Base-by-base conservation (phyloP, 208 protist genomes). In the Histomonas meleagridis region DNA sequence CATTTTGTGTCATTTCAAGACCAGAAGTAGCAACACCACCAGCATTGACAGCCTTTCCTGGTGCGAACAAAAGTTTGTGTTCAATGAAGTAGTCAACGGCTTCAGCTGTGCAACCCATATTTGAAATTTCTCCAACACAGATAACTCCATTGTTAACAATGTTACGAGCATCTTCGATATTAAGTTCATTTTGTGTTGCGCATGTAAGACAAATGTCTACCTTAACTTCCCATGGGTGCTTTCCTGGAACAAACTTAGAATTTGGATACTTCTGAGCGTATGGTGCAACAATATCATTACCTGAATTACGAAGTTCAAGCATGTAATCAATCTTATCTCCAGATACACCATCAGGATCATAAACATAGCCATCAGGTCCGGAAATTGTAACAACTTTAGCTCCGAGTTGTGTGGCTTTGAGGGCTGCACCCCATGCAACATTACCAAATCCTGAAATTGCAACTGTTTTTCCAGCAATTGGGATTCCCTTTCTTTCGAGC, bases 151-250 rank as follows among this genome's bases (percentile, higher is more conserved):
- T 76, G 93, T 95, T 96, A 21, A 76, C n/a, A n/a, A n/a, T n/a
- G n/a, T n/a, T n/a, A n/a, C n/a, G n/a, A n/a, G n/a, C n/a, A n/a
- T n/a, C n/a, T n/a, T n/a, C n/a, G n/a, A n/a, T n/a, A n/a, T n/a
- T n/a, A n/a, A n/a, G n/a, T 94, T 98, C 97, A 94, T 98, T 97
- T 94, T 98, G 96, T 62, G 97, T 98, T 46, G 97, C 97, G 91
- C 96, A 97, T 26, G 96, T 96, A 46, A 97, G 70, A 9, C 93
- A 92, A 78, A 94, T 91, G 40, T 93, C 93, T 60, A 76, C 38
- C 14, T 91, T 23, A 23, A 32, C 26, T 28, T 32, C 70, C 70
- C 70, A 81, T 12, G n/a, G 4, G 4, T 10, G 18, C 65, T 76
- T 76, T 35, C 65, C 65, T 18, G 12, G 32, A n/a, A 76, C 53